phyloP scores from a whole-genome alignment of 2,329 filamentous ascomycete species.

The Fusarium nelsonii region DNA sequence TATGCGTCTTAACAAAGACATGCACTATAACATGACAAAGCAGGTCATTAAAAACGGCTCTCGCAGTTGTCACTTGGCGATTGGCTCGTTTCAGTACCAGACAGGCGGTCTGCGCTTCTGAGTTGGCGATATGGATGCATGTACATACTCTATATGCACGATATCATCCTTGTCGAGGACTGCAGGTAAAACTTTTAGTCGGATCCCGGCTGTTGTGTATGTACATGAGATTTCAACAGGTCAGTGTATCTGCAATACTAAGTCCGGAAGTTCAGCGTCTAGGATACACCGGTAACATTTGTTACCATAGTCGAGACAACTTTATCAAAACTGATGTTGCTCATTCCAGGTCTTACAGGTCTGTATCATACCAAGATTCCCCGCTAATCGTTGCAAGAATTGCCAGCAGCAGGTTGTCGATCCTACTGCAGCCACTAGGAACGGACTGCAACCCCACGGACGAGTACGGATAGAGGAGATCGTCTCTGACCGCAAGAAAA shows the following conservation, averaged over 20 bases:
- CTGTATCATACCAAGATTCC: neutral
- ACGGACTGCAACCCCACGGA: neutral
- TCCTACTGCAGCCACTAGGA: slow-evolving; percentile 4
- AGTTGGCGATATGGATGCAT: slow-evolving; percentile 46
- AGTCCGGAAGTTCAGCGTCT: neutral
- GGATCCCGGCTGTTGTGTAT: neutral
- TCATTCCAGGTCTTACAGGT: too few species aligned
- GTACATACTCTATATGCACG: slow-evolving; percentile 38
- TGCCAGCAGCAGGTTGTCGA: neutral
- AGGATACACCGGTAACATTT: neutral
- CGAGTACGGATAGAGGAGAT: neutral
- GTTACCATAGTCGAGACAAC: neutral
- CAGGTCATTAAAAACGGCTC: slow-evolving; percentile 14
- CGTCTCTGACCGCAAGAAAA: slow-evolving; percentile 31
- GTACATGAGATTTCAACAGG: neutral
- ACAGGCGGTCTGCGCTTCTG: slow-evolving; percentile 48
- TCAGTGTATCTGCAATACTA: neutral
- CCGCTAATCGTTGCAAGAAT: slow-evolving; percentile 1
- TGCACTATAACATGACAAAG: slow-evolving; percentile 25
- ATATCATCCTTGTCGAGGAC: slow-evolving; percentile 32
- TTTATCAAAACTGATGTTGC: neutral
- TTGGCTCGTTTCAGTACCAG: slow-evolving; percentile 30
- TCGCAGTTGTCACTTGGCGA: slow-evolving; percentile 31
- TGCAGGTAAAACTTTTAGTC: slow-evolving; percentile 28
- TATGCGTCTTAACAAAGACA: slow-evolving; percentile 14